Base-by-base conservation (phyloP, 805 yeast species). In the Lipomyces orientalis region DNA sequence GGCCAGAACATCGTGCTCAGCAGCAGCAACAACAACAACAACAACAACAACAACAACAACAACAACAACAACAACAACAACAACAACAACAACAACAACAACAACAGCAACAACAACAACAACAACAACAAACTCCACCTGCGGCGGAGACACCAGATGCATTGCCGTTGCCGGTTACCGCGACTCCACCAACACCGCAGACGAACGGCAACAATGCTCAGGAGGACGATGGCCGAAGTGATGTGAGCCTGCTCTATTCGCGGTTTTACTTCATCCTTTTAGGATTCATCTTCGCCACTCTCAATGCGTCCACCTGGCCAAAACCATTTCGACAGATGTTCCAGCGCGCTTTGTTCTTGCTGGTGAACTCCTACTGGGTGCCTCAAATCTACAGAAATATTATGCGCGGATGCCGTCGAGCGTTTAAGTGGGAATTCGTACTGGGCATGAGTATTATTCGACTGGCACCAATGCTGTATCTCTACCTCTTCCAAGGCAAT, bases 311-410 rank as follows among this genome's bases (percentile, higher is more conserved):
- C 1, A 76, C 85, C 58, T 90, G 95, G 96, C 88, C 93, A 54
- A 81, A 81, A 25, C 79, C 76, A 22, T 79, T 85, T 51, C 79
- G 97, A 64, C 77, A 76, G 34, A 72, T 81, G 0, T 85, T 88
- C 73, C 97, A 92, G 75, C 86, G 84, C 64, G 61, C 84, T 4
- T 78, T 85, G 1, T 76, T 89, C 9, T 67, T 87, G 1, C 60
- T 82, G 0, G 73, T 89, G 35, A 90, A 87, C 76, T 90, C 97
- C 1, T 88, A 85, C 72, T 93, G 97, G 97, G 72, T 90, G 16
- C 97, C 98, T 1, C 98, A 93, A 77, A 88, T 91, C 55, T 88
- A 87, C 73, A 83, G 97, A 76, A 91, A 92, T 75, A 85, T 88
- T 2, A 76, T 88, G 35, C 83, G 91, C 62, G 94, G 93, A 25